phyloP scores from a whole-genome alignment of 345 rosid genomes.

The Lepidium didymum region DNA sequence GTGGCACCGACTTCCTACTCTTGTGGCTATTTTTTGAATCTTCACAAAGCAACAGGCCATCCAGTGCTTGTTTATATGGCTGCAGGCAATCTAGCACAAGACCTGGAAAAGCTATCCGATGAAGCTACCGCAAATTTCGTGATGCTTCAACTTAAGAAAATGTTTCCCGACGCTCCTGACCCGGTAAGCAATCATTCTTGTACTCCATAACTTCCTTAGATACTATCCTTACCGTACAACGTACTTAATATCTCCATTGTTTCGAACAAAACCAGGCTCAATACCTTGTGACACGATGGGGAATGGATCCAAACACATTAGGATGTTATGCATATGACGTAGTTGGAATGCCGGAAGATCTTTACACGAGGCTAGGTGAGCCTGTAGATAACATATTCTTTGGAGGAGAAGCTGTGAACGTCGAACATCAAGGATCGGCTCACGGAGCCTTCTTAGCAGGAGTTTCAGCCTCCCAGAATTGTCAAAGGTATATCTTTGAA shows the following conservation, averaged over 20 bases:
- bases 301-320: conserved; percentile 66
- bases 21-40: conserved; percentile 85
- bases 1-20: conserved; percentile 68
- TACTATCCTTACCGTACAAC: no score
- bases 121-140: conserved; percentile 55
- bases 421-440: conserved; percentile 81
- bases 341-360: conserved; percentile 67
- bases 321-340: conserved; percentile 77
- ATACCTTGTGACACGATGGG: conserved; percentile 71
- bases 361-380: conserved; percentile 59
- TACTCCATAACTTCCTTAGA: no score
- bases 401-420: conserved; percentile 83
- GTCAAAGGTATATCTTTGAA: conserved; percentile 45
- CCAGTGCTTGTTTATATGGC: conserved; percentile 87
- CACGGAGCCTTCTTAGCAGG: conserved; percentile 85
- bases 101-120: conserved; percentile 64
- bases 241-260: background rate
- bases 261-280: conserved; percentile 39
- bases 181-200: conserved; percentile 39
- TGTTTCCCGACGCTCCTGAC: conserved; percentile 74
- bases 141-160: conserved; percentile 72
- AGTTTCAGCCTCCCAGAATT: conserved; percentile 59
- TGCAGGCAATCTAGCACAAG: conserved; percentile 67
- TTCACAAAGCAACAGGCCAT: conserved; percentile 80
- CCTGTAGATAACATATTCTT: conserved; percentile 67